Percentiles rank a stretch among this genome's conserved stretches.
phyloP scores from a whole-genome alignment of 2,329 filamentous ascomycete genomes.

The Trichoderma aggressivum region DNA sequence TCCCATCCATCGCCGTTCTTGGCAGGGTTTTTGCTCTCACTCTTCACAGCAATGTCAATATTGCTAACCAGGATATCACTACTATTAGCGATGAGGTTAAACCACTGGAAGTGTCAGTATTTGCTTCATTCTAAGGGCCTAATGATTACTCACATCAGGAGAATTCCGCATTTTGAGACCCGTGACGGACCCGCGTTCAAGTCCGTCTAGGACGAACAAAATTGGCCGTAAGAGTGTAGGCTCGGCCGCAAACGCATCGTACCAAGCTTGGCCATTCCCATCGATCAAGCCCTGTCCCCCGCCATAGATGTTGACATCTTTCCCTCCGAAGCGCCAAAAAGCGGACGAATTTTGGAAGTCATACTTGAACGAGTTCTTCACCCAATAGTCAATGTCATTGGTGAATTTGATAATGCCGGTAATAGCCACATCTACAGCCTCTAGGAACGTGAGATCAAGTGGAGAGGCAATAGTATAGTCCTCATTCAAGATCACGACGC shows the following conservation, averaged over 20 bases:
- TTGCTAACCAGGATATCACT: not conserved
- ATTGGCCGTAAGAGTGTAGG: not conserved
- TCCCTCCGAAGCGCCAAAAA: conserved; percentile 1
- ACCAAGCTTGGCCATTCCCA: conserved; percentile 5
- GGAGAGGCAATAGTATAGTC: not conserved
- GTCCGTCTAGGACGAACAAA: not conserved
- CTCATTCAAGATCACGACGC: not conserved
- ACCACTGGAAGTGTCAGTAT: not conserved
- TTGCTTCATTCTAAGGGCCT: too few species aligned
- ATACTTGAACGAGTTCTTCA: conserved; percentile 1
- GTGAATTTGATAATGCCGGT: not conserved
- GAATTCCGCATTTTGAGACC: conserved; percentile 5
- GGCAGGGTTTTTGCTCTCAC: not conserved
- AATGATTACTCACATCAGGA: not conserved
- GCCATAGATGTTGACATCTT: conserved; percentile 6
- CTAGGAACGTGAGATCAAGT: not conserved
- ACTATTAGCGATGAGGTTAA: conserved; percentile 4
- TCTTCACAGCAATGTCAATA: conserved; percentile 1
- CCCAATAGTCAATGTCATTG: not conserved
- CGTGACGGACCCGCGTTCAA: not conserved
- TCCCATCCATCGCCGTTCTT: conserved; percentile 9
- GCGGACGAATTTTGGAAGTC: conserved; percentile 1
- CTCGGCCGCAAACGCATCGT: not conserved
- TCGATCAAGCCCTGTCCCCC: not conserved
- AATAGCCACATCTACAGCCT: not conserved